phyloP scores from a whole-genome alignment of 352 stramenopile genomes.

The Pythium phragmiticola region DNA sequence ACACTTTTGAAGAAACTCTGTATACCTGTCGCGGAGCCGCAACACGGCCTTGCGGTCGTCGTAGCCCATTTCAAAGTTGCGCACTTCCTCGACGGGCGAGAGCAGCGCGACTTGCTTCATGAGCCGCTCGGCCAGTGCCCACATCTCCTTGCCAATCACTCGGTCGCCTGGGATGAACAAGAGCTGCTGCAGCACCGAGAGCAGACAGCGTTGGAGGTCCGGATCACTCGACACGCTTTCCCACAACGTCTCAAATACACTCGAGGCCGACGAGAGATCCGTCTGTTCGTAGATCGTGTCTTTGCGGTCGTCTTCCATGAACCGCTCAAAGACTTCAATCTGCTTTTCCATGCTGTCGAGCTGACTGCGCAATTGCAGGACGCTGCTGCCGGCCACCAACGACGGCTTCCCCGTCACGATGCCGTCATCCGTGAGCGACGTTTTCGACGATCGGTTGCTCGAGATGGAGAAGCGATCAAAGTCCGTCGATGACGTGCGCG shows the following conservation, averaged over 20 bases:
- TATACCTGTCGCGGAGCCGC: conserved; percentile 74
- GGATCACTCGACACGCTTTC: conserved; percentile 56
- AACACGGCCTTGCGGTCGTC: conserved; percentile 79
- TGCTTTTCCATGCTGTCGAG: conserved; percentile 89
- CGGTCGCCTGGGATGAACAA: conserved; percentile 81
- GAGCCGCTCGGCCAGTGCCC: conserved; percentile 71
- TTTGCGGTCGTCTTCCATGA: conserved; percentile 87
- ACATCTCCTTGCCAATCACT: conserved; percentile 87
- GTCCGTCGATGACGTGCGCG: conserved; percentile 15
- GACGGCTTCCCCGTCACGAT: conserved; percentile 19
- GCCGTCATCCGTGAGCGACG: conserved; percentile 24
- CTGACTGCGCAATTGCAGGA: conserved; percentile 75
- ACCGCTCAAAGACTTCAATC: conserved; percentile 87
- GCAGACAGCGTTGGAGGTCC: conserved; percentile 64
- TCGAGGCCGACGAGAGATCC: conserved; percentile 67
- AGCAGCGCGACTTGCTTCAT: conserved; percentile 79
- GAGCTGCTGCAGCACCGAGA: conserved; percentile 84
- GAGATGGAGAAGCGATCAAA: conserved; percentile 22
- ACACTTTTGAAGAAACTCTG: conserved; percentile 67
- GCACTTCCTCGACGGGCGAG: conserved; percentile 78
- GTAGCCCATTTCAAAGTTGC: conserved; percentile 74
- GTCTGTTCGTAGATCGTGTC: conserved; percentile 84
- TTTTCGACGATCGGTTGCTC: conserved; percentile 21
- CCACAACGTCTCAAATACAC: conserved; percentile 63
- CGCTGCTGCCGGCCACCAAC: conserved; percentile 67